Conservation (phyloP, 2,329 filamentous ascomycete genomes). For the Mollisiaceae sp. region DNA sequence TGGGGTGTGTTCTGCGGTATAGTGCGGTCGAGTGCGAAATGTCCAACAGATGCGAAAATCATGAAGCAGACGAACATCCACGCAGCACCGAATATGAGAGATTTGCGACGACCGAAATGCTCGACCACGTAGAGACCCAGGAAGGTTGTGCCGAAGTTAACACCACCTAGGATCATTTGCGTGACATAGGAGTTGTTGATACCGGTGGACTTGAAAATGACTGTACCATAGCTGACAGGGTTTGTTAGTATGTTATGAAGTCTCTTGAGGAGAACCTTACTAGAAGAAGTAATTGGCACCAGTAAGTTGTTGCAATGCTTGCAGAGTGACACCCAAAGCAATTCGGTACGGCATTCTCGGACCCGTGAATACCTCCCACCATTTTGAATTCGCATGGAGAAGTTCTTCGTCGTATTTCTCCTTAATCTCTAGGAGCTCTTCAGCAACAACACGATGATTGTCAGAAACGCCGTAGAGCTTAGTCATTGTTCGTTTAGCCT, state of each 20-base stretch:
- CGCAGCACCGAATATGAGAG: constrained; percentile 65
- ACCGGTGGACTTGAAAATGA: constrained; percentile 59
- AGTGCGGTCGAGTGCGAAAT: constrained; percentile 50
- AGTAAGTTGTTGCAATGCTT: constrained; percentile 71
- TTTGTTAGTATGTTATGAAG: background rate
- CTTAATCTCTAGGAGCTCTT: constrained; percentile 48
- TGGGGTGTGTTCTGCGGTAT: constrained; percentile 51
- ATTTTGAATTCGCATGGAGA: constrained; percentile 55
- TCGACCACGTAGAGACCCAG: constrained; percentile 69
- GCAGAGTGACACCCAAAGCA: constrained; percentile 64
- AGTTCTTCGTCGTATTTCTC: constrained; percentile 75
- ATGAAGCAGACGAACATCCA: constrained; percentile 68
- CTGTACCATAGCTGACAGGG: constrained; percentile 55
- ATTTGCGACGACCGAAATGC: constrained; percentile 65
- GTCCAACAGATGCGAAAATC: constrained; percentile 57
- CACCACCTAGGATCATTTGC: constrained; percentile 68
- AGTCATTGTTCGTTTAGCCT: constrained; percentile 53
- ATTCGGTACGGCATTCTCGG: constrained; percentile 68
- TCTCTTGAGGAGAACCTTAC: background rate
- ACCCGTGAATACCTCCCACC: constrained; percentile 64
- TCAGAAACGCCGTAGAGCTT: constrained; percentile 55
- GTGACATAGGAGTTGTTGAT: constrained; percentile 68
- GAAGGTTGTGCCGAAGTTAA: constrained; percentile 71
- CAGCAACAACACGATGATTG: constrained; percentile 50
- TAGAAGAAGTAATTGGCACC: constrained; percentile 66